phyloP scores from a whole-genome alignment of 768 basidiomycete genomes.

The Kwoniella europaea region DNA sequence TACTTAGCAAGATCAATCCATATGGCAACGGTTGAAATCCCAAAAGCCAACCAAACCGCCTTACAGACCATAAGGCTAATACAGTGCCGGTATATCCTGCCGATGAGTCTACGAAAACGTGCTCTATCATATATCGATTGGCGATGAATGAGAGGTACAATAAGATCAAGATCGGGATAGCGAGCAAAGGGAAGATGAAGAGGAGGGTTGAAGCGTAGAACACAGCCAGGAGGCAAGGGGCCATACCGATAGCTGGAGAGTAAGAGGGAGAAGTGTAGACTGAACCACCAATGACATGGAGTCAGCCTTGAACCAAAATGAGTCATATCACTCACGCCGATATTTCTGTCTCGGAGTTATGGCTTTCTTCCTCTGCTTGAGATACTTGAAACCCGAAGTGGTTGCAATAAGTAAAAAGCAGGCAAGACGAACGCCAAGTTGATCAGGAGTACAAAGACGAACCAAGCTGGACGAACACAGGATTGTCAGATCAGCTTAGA shows the following conservation, averaged over 20 bases:
- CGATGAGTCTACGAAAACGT: slow-evolving; percentile 75
- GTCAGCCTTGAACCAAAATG: background rate
- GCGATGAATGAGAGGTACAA: slow-evolving; percentile 63
- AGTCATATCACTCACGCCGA: slow-evolving; percentile 64
- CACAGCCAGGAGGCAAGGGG: slow-evolving; percentile 70
- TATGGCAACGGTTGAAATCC: slow-evolving; percentile 75
- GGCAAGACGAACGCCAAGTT: slow-evolving; percentile 73
- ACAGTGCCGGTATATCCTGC: slow-evolving; percentile 63
- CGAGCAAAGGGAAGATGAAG: slow-evolving; percentile 76
- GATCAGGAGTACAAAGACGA: slow-evolving; percentile 59
- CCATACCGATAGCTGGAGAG: slow-evolving; percentile 71
- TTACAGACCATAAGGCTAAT: slow-evolving; percentile 75
- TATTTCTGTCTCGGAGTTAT: slow-evolving; percentile 79
- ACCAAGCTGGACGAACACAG: slow-evolving; percentile 35
- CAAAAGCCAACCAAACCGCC: slow-evolving; percentile 72
- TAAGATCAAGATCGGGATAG: slow-evolving; percentile 70
- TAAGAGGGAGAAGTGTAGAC: slow-evolving; percentile 76
- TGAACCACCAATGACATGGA: slow-evolving; percentile 42
- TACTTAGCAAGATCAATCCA: slow-evolving; percentile 72
- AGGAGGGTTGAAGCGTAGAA: slow-evolving; percentile 75
- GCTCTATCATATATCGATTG: slow-evolving; percentile 78
- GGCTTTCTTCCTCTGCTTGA: slow-evolving; percentile 66
- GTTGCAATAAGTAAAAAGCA: slow-evolving; percentile 74
- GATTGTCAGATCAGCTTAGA: background rate
- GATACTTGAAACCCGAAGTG: slow-evolving; percentile 67